Conservation (phyloP, 495 filamentous ascomycete species). For the Cryomyces antarcticus region DNA sequence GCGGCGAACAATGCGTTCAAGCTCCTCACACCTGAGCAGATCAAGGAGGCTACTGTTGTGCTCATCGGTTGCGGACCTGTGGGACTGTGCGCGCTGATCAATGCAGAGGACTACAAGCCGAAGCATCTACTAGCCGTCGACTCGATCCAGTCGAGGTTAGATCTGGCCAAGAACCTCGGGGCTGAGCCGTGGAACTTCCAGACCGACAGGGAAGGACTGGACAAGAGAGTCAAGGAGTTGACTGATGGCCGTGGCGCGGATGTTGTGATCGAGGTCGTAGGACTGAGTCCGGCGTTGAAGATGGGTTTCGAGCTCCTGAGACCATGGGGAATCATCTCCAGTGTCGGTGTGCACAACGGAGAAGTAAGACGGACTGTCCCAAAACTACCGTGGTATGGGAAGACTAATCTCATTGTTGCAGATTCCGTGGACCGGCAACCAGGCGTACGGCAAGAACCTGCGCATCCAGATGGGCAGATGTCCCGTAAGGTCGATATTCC, state of each 20-base stretch:
- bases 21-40: conserved; percentile 36
- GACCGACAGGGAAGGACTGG: conserved; percentile 44
- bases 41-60: conserved; percentile 51
- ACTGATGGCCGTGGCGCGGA: conserved; percentile 78
- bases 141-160: conserved; percentile 55
- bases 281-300: conserved; percentile 58
- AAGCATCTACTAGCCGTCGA: conserved; percentile 76
- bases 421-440: conserved; percentile 67
- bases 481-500: conserved; percentile 70
- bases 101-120: conserved; percentile 60
- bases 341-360: conserved; percentile 82
- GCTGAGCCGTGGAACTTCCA: conserved; percentile 75
- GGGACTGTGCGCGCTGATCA: conserved; percentile 72
- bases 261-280: conserved; percentile 82
- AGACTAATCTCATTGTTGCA: conserved; percentile 18
- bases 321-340: conserved; percentile 72
- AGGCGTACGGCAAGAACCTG: conserved; percentile 82
- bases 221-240: conserved; percentile 49
- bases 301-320: conserved; percentile 72
- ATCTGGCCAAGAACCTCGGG: conserved; percentile 55
- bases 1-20: conserved; percentile 70
- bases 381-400: background rate
- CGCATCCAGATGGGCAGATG: conserved; percentile 87
- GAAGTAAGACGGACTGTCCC: conserved; percentile 30
- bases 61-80: conserved; percentile 62